Percentiles rank a stretch among this genome's conserved stretches.
These are phyloP conservation scores for Casuarina cunninghamiana DNA, from an alignment of 306 rosid genomes.

Conservation along the genomic window DNA sequence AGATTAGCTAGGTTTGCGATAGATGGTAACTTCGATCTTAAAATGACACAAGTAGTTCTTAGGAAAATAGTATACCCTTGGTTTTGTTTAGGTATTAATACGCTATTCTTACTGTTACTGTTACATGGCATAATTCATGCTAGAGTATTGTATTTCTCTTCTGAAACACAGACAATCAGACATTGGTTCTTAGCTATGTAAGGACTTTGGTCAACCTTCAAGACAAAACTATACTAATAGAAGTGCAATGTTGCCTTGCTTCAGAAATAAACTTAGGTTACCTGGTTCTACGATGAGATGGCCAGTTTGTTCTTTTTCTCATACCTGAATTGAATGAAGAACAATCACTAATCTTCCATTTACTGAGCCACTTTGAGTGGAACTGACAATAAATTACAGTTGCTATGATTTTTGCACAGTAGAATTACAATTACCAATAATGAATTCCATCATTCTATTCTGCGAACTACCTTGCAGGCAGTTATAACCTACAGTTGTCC, in stretches of 20 bases:
- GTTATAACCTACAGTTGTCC: not conserved
- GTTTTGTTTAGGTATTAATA: not conserved
- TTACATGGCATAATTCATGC: not conserved
- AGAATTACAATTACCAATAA: conserved; percentile 14
- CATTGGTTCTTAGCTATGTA: not conserved
- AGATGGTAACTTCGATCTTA: conserved; percentile 56
- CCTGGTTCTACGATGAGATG: conserved; percentile 19
- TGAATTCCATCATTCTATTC: conserved; percentile 11
- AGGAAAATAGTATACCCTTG: not conserved
- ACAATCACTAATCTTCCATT: conserved; percentile 4
- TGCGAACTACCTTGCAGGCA: not conserved
- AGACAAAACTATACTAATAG: not conserved
- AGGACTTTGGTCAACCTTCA: not conserved
- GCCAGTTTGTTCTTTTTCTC: conserved; percentile 9
- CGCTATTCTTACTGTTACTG: not conserved
- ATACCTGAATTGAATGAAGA: conserved; percentile 8
- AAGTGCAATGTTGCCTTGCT: conserved; percentile 11
- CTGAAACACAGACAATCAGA: not conserved
- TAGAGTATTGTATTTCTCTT: not conserved
- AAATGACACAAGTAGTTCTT: not conserved
- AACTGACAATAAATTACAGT: not conserved
- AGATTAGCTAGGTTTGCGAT: conserved; percentile 79
- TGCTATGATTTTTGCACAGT: not conserved
- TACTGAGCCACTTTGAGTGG: not conserved
- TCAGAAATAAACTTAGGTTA: conserved; percentile 4